These are phyloP conservation scores for Teunomyces gatunensis DNA, from an alignment of 805 yeast species.

Conservation along the genomic window DNA sequence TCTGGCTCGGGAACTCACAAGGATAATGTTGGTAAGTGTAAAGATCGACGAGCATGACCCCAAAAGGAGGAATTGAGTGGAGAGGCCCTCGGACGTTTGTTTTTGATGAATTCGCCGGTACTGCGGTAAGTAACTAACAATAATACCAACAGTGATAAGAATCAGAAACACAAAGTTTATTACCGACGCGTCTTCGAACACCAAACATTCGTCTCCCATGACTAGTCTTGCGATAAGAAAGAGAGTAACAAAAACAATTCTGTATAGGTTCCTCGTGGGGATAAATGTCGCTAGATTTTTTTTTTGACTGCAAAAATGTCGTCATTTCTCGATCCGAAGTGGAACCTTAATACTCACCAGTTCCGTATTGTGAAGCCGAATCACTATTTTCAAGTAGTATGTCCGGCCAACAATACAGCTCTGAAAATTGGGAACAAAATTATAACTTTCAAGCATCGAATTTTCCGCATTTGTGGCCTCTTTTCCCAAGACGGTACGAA, in stretches of 20 bases:
- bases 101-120: slow-evolving; percentile 57
- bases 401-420: slow-evolving; percentile 27
- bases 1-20: slow-evolving; percentile 60
- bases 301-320: not conserved
- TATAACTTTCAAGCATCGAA: slow-evolving; percentile 13
- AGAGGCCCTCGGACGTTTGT: slow-evolving; percentile 71
- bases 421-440: slow-evolving; percentile 27
- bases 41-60: slow-evolving; percentile 70
- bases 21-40: slow-evolving; percentile 62
- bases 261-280: not conserved
- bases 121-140: slow-evolving; percentile 73
- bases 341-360: slow-evolving; percentile 18
- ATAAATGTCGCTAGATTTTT: not conserved
- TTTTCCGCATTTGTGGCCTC: slow-evolving; percentile 13
- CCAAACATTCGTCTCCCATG: slow-evolving; percentile 29
- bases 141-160: slow-evolving; percentile 62
- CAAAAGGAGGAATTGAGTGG: slow-evolving; percentile 66
- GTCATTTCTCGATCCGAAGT: slow-evolving; percentile 12
- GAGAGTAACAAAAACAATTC: not conserved
- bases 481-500: slow-evolving; percentile 10
- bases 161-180: slow-evolving; percentile 50
- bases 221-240: not conserved
- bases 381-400: slow-evolving; percentile 19
- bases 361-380: slow-evolving; percentile 20
- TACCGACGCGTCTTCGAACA: slow-evolving; percentile 49